Evolutionary conservation across 1,139 yeast species (phyloP).

Genomic region (Candida labiduridarum): DNA sequence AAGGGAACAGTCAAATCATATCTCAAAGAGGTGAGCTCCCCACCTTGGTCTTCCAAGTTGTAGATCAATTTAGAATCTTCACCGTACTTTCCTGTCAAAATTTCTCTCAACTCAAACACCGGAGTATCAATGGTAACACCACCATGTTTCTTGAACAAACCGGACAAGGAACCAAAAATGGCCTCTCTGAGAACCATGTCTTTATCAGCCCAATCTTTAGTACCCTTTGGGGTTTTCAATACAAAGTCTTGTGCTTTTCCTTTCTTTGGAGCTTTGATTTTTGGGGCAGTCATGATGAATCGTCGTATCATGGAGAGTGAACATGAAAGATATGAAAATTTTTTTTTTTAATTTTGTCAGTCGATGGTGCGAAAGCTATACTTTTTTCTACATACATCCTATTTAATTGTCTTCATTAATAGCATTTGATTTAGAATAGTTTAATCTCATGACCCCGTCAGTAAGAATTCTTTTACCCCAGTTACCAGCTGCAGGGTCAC

Average conservation of each 20-base stretch:
- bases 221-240: constrained; percentile 94
- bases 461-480: constrained; percentile 69
- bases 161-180: constrained; percentile 70
- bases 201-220: constrained; percentile 97
- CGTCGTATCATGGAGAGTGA: constrained; percentile 3
- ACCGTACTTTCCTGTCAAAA: constrained; percentile 94
- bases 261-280: constrained; percentile 23
- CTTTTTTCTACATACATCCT: not conserved
- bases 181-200: constrained; percentile 95
- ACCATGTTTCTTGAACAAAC: constrained; percentile 89
- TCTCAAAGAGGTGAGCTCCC: constrained; percentile 91
- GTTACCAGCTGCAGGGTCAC: constrained; percentile 84
- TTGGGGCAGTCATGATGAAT: constrained; percentile 1
- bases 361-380: too few relatives aligned
- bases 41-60: constrained; percentile 97
- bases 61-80: constrained; percentile 96
- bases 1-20: constrained; percentile 97
- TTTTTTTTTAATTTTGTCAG: constrained; percentile 10
- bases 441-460: constrained; percentile 55
- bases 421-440: constrained; percentile 37
- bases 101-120: constrained; percentile 92
- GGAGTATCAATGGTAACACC: constrained; percentile 98
- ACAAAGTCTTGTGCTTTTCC: constrained; percentile 52
- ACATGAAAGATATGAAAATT: not conserved
- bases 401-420: constrained; percentile 29